A percentile compares a stretch with the other conserved stretches of the same genome.
These are phyloP conservation scores for Stephania japonica DNA, from an alignment of 164 flowering plant genomes.

Conservation along the genomic window DNA sequence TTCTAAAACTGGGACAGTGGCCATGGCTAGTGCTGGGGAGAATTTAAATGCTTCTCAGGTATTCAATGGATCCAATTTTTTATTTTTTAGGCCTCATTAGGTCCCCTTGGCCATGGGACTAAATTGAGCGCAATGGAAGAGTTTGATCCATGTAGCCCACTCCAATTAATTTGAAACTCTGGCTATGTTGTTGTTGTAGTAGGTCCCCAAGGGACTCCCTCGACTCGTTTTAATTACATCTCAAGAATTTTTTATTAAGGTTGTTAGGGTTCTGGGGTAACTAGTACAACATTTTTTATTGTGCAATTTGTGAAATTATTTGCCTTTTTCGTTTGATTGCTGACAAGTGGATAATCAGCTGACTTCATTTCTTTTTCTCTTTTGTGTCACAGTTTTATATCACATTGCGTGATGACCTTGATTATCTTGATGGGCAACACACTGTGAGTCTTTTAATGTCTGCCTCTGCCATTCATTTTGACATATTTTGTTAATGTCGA, in stretches of 20 bases:
- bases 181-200: too few relatives aligned
- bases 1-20: conserved; percentile 76
- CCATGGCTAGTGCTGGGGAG: conserved; percentile 98
- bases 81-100: too few relatives aligned
- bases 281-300: background rate
- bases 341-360: background rate
- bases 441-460: conserved; percentile 50
- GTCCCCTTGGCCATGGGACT: too few relatives aligned
- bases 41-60: conserved; percentile 99
- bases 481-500: background rate
- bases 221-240: too few relatives aligned
- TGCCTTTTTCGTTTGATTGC: background rate
- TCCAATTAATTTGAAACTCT: too few relatives aligned
- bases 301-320: background rate
- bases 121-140: too few relatives aligned
- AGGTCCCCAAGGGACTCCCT: too few relatives aligned
- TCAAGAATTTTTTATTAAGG: too few relatives aligned
- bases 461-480: background rate
- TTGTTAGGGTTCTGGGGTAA: background rate
- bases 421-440: conserved; percentile 93
- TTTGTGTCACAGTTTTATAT: conserved; percentile 66
- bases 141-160: too few relatives aligned
- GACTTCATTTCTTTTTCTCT: background rate
- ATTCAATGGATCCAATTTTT: too few relatives aligned
- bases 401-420: conserved; percentile 87